Conservation (phyloP, 768 basidiomycete species). For the Trametes punicea region DNA sequence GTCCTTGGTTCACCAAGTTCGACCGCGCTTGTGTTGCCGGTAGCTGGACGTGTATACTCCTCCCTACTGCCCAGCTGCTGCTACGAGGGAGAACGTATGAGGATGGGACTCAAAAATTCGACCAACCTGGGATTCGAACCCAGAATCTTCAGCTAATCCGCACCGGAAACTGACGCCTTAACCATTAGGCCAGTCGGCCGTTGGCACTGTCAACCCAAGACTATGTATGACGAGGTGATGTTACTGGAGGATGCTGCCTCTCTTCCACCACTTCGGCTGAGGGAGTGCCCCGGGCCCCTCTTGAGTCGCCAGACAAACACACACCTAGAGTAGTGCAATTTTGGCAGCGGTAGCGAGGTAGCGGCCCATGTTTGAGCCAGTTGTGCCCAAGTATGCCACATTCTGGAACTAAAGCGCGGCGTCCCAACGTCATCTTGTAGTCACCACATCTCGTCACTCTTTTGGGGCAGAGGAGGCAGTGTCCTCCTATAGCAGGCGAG, state of each 20-base stretch:
- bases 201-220: too few species aligned
- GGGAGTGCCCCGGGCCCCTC: too few species aligned
- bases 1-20: too few species aligned
- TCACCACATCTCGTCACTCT: not conserved
- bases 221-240: too few species aligned
- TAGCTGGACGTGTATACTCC: too few species aligned
- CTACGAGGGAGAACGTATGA: not conserved
- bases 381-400: too few species aligned
- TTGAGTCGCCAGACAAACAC: not conserved
- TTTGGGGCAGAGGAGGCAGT: not conserved
- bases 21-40: too few species aligned
- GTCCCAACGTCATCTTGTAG: slow-evolving; percentile 1
- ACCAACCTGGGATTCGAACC: slow-evolving; percentile 64
- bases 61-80: too few species aligned
- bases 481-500: not conserved
- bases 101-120: slow-evolving; percentile 39
- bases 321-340: too few species aligned
- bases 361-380: not conserved
- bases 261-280: too few species aligned
- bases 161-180: slow-evolving; percentile 61
- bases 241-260: too few species aligned
- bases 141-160: slow-evolving; percentile 51
- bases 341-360: too few species aligned
- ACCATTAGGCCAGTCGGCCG: slow-evolving; percentile 62
- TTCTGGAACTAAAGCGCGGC: not conserved